Evolutionary conservation across 306 rosid species (phyloP), one percentile per base, ranked within the genome.

Genomic region (Betula pendula): DNA sequence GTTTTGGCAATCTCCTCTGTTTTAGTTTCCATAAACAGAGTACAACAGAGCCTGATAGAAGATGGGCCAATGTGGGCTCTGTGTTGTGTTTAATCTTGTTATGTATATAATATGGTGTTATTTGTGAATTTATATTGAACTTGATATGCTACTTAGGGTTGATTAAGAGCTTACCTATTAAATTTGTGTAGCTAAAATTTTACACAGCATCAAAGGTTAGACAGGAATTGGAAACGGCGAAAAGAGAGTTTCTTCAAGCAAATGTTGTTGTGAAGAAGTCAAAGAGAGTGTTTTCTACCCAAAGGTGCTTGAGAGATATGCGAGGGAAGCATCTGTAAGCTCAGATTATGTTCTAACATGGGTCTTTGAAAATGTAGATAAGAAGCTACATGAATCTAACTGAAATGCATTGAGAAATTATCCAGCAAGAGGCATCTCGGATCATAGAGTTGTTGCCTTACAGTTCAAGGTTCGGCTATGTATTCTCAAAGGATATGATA

Each of bases 381-480:
- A 84, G 88, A 92, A 89, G 77, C 84, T 90, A 73, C 85, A 71
- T 43, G 95, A 88, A 80, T 90, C 92, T 1, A 89, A 73, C 95
- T 81, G 67, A 92, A 85, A 83, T 88, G 96, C 81, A 82, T 88
- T 70, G 90, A 19, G 63, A 89, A 84, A n/a, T n/a, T n/a, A 47
- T 80, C 95, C 27, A 73, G 75, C 75, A 89, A 84, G 83, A 95
- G 75, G 75, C 89, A 25, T 87, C 95, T 68, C 97, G 89, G 72
- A 77, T 89, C 77, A 89, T 90, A 17, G 97, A 95, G 79, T 94
- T 97, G 97, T 19, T 91, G 67, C 97, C 98, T 69, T 90, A 90
- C 71, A 90, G 83, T 79, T 83, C 93, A 68, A 89, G 92, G 85
- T 92, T 94, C 75, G 85, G 90, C 74, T 92, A 94, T 68, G 81